phyloP scores from a whole-genome alignment of 2,329 filamentous ascomycete species.

The Aspergillus sp. region DNA sequence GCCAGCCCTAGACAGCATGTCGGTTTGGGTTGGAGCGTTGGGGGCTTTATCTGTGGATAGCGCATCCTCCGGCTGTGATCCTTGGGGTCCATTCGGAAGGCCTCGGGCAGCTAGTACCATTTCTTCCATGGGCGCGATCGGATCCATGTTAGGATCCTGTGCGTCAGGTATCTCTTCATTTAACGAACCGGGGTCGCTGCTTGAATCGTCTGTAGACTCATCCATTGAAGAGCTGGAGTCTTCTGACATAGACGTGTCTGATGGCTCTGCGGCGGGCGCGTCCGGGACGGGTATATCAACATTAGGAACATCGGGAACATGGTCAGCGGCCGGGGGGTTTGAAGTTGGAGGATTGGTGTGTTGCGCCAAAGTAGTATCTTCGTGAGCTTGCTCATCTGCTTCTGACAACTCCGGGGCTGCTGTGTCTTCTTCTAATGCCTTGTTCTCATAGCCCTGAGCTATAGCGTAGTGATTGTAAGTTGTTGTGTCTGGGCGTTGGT shows the following conservation, averaged over 20 bases:
- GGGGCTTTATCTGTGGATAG: slow-evolving; percentile 4
- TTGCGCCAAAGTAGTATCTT: background rate
- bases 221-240: slow-evolving; percentile 39
- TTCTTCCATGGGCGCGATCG: background rate
- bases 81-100: background rate
- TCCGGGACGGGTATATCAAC: slow-evolving; percentile 11
- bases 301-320: slow-evolving; percentile 4
- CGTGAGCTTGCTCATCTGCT: background rate
- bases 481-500: background rate
- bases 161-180: slow-evolving; percentile 15
- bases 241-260: slow-evolving; percentile 27
- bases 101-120: slow-evolving; percentile 1
- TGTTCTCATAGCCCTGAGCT: slow-evolving; percentile 2
- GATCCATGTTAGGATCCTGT: background rate
- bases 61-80: background rate
- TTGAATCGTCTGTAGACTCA: slow-evolving; percentile 35
- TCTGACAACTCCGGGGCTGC: background rate
- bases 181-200: slow-evolving; percentile 18
- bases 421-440: background rate
- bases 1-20: slow-evolving; percentile 3
- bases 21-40: slow-evolving; percentile 2
- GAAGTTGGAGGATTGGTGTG: background rate
- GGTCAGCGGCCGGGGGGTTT: background rate
- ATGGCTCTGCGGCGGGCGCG: slow-evolving; percentile 14
- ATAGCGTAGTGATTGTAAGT: slow-evolving; percentile 1